Evolutionary conservation across 192 early-diverging fungal genomes (phyloP), one percentile per base, ranked within the genome.

Genomic region (Spizellomyces punctatus): DNA sequence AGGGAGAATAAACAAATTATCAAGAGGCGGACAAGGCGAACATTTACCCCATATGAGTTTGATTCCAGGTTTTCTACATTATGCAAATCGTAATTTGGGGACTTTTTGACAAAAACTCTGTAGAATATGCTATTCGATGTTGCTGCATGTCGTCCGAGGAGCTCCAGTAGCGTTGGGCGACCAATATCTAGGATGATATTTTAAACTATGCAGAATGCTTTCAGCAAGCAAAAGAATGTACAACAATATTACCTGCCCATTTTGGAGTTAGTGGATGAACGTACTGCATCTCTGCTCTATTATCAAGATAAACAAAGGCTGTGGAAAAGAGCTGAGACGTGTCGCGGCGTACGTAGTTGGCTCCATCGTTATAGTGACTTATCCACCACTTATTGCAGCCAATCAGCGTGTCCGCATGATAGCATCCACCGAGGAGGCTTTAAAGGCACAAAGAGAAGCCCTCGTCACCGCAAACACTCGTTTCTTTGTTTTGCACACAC

Each of bases 231-330:
- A 8, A 36, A 0, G 27, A 36, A 36, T 36, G 27, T 36, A 36
- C 27, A 36, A 36, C 27, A 3, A 36, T 36, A 36, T 36, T 58
- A 68, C 66, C 66, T 0, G 50, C 55, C 66, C 66, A 68, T 44
- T 68, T 68, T 27, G 44, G 22, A 12, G 55, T 36, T 52, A 68
- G 44, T 14, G 66, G 66, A 57, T 68, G 66, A 8, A 59, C 16
- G 55, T 68, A 68, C 27, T 63, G 62, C 8, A 17, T 42, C 0
- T 36, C 17, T 19, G 4, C 27, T 36, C 27, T n/a, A n/a, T n/a
- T n/a, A n/a, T n/a, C n/a, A n/a, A 36, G 27, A 36, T 36, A 36
- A 36, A 36, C 27, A 36, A 36, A 36, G 3, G 27, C 27, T 2
- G 1, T 3, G 3, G 27, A 36, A 36, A 3, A 36, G 27, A 36